Percentiles rank a stretch among this genome's conserved stretches.
Conservation (phyloP, 768 basidiomycete species). For the Mrakia gelida region DNA sequence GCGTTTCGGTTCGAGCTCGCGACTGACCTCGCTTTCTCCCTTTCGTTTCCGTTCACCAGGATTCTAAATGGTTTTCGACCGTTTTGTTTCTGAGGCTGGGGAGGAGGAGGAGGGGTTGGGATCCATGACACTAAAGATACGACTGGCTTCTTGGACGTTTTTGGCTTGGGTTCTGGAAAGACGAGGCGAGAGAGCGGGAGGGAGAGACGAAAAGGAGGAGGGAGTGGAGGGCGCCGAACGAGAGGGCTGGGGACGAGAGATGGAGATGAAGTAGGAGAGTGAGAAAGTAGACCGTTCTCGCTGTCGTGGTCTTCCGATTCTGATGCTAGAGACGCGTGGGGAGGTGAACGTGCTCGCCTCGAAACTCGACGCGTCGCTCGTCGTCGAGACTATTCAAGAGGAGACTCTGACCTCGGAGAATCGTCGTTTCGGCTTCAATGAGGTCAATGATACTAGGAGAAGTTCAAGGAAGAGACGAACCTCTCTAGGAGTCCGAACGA, state of each 20-base stretch:
- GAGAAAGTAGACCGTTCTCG: no score
- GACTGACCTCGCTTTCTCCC: background rate
- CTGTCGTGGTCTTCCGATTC: no score
- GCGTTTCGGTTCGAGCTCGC: background rate
- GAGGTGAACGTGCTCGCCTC: no score
- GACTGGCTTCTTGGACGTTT: background rate
- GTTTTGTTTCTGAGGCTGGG: background rate
- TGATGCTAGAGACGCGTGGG: no score
- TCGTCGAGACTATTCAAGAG: no score
- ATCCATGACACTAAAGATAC: constrained; percentile 18
- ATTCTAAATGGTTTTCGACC: constrained; percentile 16
- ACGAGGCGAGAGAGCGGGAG: background rate
- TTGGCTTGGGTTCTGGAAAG: background rate
- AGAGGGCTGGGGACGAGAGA: background rate
- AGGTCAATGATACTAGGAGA: no score
- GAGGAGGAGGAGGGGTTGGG: background rate
- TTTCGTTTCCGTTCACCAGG: background rate
- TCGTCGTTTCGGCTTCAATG: no score
- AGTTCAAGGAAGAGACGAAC: no score
- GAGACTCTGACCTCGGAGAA: no score
- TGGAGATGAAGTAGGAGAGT: no score
- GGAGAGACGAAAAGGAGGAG: background rate
- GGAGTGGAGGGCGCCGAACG: background rate
- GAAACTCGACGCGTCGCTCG: no score
- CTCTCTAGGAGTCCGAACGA: no score